Evolutionary conservation across 306 rosid species (phyloP).

Genomic region (Cicer chorassanicum): DNA sequence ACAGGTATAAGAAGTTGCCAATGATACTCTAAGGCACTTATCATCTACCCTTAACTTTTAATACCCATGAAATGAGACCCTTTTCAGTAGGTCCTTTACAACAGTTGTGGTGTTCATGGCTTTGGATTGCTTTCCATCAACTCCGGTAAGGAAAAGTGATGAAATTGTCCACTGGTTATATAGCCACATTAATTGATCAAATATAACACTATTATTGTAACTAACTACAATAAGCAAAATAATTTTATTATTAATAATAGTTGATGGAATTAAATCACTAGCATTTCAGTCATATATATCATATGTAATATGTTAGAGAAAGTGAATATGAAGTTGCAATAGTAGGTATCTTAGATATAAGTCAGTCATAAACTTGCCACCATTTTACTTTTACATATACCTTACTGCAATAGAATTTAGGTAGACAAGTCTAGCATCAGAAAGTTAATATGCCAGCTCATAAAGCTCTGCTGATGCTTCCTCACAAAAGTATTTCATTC

Average conservation of each 20-base stretch:
- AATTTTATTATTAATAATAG: no score
- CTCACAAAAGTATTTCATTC: constrained; percentile 28
- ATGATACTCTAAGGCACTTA: constrained; percentile 33
- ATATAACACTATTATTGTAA: no score
- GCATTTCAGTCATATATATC: neutral
- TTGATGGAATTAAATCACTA: neutral
- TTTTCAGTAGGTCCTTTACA: neutral
- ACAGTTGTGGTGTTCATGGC: no score
- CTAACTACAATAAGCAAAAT: no score
- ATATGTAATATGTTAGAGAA: neutral
- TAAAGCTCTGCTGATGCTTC: constrained; percentile 51
- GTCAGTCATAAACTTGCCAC: neutral
- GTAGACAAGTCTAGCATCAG: neutral
- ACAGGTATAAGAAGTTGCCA: constrained; percentile 40
- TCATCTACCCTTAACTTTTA: constrained; percentile 26
- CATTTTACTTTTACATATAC: neutral
- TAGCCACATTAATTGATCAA: no score
- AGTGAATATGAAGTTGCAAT: neutral
- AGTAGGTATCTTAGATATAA: neutral
- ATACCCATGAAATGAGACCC: neutral
- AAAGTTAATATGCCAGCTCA: constrained; percentile 59
- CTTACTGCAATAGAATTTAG: no score
- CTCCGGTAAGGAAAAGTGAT: no score
- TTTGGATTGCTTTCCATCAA: no score
- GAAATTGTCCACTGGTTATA: no score